Base-by-base conservation (phyloP, 495 filamentous ascomycete genomes). In the Elasticomyces elasticus region DNA sequence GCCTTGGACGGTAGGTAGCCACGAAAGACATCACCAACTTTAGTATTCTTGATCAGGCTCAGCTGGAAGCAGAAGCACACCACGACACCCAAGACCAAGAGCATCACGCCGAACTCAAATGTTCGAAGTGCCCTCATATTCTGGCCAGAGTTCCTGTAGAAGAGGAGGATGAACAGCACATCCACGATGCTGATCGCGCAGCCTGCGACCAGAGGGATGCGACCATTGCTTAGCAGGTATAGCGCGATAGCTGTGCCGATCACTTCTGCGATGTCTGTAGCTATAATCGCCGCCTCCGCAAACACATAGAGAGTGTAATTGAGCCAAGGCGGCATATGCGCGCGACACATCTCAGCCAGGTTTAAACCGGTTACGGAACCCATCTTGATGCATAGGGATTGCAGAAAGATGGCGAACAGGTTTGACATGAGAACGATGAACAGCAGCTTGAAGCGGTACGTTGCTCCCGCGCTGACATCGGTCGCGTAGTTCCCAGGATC, bases 1-100 rank as follows among this genome's bases (percentile, higher is more conserved):
- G 82, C 78, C 35, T 77, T 71, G 5, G 84, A 91, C 9, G 89
- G 89, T 15, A 94, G 67, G 63, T 86, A 95, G n/a, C 89, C 89
- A 26, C 71, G 67, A 68, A 95, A 89, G 9, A 95, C 87, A 43
- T 87, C 80, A 1, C 84, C 85, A 19, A 86, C 72, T 1, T 76
- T 76, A 25, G 84, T 82, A 54, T 78, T 67, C 48, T 78, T 71
- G 64, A 95, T 87, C 54, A 87, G 74, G 4, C 85, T 86, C 22
- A 95, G 81, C 65, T 94, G 85, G 54, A 94, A 85, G 65, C 86
- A 89, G 66, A 95, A 94, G 69, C 88, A 94, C n/a, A 89, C 67
- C 15, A 90, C 88, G 0, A 95, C 89, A 6, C 82, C 87, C 25
- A 94, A 65, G 1, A 95, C 89, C 5, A 95, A 67, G 2, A 74